Base-by-base conservation (phyloP, 1,139 yeast species). In the Zygosaccharomyces sapae region DNA sequence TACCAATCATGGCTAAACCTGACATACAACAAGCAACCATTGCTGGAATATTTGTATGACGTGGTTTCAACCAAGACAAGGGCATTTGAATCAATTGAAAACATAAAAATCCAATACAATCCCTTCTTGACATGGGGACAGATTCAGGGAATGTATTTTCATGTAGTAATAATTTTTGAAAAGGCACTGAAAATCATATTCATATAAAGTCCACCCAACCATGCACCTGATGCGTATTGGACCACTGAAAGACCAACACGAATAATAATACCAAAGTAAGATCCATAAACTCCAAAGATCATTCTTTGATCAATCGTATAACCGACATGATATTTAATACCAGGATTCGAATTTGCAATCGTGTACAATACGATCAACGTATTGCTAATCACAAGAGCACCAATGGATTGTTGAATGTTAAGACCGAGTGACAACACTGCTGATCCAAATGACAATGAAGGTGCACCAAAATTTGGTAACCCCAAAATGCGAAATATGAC, bases 121-220 rank as follows among this genome's bases (percentile, higher is more conserved):
- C 66, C 49, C 66, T 58, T 5, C 63, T 64, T 0, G 70, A 61
- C 71, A 68, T 67, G 12, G 60, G 55, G 8, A 67, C 59, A 29
- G 62, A 55, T 2, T 58, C 67, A 1, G 70, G 62, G 33, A 69
- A 60, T 3, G 70, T 67, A 46, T 69, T 66, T 60, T 51, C 71
- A 67, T 63, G 49, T 64, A 61, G 52, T 67, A 38, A 46, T 57
- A 69, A 41, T 48, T 52, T 59, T 47, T 47, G 67, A 59, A 57
- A 65, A 63, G 4, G 68, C 52, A n/a, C 65, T 52, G 18, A 68
- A 53, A 45, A 68, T 56, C 30, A 62, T 63, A 33, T 57, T 64
- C 12, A 68, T 50, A 44, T 69, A 61, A 8, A 66, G 57, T 1
- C 70, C 71, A 18, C 72, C 72, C 3, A 69, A 54, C 67, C 70